Percentiles rank a stretch among this genome's conserved stretches.
Evolutionary conservation across 2,329 filamentous ascomycete species (phyloP).

Genomic region (Truncatella angustata): DNA sequence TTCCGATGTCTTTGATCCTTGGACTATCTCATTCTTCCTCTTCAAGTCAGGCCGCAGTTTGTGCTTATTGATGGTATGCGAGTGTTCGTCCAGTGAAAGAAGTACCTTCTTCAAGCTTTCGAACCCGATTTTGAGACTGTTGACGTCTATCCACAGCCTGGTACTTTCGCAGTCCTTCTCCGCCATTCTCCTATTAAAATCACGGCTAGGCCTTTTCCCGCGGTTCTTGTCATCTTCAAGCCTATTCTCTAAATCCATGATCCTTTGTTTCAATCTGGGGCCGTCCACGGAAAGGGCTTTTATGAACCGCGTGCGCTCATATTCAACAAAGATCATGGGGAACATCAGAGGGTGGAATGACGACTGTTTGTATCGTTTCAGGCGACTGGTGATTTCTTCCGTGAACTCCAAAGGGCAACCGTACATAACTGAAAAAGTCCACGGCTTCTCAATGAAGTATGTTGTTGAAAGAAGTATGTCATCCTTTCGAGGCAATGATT

Average conservation of each 20-base stretch:
- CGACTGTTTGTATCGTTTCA: neutral
- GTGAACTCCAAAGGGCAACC: constrained; percentile 14
- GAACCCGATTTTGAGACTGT: constrained; percentile 17
- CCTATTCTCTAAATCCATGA: constrained; percentile 16
- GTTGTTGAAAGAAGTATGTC: constrained; percentile 21
- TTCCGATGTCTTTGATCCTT: neutral
- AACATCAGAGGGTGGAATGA: constrained; percentile 18
- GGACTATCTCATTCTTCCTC: neutral
- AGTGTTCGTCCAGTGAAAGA: constrained; percentile 7
- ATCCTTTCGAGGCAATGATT: constrained; percentile 4
- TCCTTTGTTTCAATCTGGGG: constrained; percentile 10
- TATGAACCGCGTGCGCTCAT: constrained; percentile 16
- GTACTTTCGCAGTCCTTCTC: constrained; percentile 16
- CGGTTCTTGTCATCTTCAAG: constrained; percentile 4
- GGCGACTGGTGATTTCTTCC: neutral
- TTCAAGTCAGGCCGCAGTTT: neutral
- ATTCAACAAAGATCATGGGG: constrained; percentile 18
- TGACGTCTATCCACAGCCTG: constrained; percentile 16
- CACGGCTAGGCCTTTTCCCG: neutral
- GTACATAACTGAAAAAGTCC: constrained; percentile 18
- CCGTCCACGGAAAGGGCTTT: constrained; percentile 10
- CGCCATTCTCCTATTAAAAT: constrained; percentile 4
- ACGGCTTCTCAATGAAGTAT: constrained; percentile 13
- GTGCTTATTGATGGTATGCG: neutral
- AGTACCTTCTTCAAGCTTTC: constrained; percentile 14